Percentiles rank a stretch among this genome's conserved stretches.
These are phyloP conservation scores for Amylostereum chailletii DNA, from an alignment of 1,284 basidiomycete species.

Conservation along the genomic window DNA sequence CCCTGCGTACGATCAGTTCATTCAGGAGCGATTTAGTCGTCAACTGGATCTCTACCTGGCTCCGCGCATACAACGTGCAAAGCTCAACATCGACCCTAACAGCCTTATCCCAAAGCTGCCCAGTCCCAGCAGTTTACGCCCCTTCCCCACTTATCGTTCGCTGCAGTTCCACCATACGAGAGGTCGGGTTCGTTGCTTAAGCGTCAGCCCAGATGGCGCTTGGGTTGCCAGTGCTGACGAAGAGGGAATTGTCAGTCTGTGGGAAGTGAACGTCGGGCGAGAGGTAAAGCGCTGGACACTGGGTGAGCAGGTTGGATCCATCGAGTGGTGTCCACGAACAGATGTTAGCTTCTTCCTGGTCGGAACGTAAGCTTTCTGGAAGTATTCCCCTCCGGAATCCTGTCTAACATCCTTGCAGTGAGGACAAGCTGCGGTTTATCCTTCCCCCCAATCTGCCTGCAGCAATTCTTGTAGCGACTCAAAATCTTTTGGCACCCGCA, in stretches of 20 bases:
- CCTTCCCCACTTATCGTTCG: slow-evolving; percentile 87
- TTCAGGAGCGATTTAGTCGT: slow-evolving; percentile 90
- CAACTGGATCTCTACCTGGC: slow-evolving; percentile 97
- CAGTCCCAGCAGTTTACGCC: slow-evolving; percentile 83
- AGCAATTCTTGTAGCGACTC: slow-evolving; percentile 51
- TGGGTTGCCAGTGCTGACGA: slow-evolving; percentile 95
- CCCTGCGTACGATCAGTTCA: slow-evolving; percentile 86
- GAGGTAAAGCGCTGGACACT: slow-evolving; percentile 89
- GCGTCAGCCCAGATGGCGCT: slow-evolving; percentile 80
- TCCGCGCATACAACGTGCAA: slow-evolving; percentile 81
- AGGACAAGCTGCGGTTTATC: slow-evolving; percentile 75
- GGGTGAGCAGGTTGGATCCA: slow-evolving; percentile 69
- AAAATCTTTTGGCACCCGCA: slow-evolving; percentile 56
- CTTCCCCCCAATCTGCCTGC: slow-evolving; percentile 72
- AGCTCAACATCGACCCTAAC: slow-evolving; percentile 87
- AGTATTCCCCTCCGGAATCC: not conserved
- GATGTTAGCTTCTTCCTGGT: slow-evolving; percentile 81
- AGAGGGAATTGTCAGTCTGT: slow-evolving; percentile 78
- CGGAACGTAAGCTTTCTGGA: slow-evolving; percentile 53
- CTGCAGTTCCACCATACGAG: slow-evolving; percentile 68
- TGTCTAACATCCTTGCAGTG: slow-evolving; percentile 34
- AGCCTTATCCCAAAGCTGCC: slow-evolving; percentile 95
- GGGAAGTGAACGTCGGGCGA: slow-evolving; percentile 91
- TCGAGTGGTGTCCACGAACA: slow-evolving; percentile 91
- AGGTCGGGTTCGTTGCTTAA: slow-evolving; percentile 68